A percentile compares a stretch with the other conserved stretches of the same genome.
These are phyloP conservation scores for Vigna reflexopilosa DNA, from an alignment of 306 rosid genomes.

Conservation along the genomic window DNA sequence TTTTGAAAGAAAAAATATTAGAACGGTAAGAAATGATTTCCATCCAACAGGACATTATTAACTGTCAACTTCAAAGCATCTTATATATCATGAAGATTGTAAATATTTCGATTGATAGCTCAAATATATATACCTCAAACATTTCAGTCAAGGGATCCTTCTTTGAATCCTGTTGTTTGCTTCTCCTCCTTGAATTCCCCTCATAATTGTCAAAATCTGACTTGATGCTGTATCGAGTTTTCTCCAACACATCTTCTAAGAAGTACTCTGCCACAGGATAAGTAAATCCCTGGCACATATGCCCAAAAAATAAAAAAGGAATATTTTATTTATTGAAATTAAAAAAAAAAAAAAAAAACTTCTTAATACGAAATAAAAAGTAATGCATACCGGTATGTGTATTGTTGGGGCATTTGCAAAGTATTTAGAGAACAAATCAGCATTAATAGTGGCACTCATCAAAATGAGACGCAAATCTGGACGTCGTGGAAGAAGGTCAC, in stretches of 20 bases:
- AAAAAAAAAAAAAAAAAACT: not conserved
- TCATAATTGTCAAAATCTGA: constrained; percentile 76
- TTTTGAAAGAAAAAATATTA: not conserved
- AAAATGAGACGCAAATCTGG: constrained; percentile 92
- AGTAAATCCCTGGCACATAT: constrained; percentile 77
- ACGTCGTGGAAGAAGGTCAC: constrained; percentile 92
- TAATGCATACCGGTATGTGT: constrained; percentile 75
- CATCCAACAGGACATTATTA: constrained; percentile 10
- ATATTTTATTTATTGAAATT: constrained; percentile 15
- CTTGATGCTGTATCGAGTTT: constrained; percentile 74
- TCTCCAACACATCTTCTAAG: constrained; percentile 93
- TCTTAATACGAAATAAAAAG: constrained; percentile 35
- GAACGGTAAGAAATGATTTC: not conserved
- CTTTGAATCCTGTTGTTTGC: constrained; percentile 86
- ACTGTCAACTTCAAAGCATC: constrained; percentile 33
- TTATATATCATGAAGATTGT: constrained; percentile 30
- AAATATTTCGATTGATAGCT: constrained; percentile 22
- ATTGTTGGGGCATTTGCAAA: constrained; percentile 81
- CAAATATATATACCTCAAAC: constrained; percentile 76
- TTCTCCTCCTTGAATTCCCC: constrained; percentile 77
- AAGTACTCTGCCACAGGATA: constrained; percentile 80
- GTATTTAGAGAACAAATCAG: constrained; percentile 89
- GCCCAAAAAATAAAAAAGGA: constrained; percentile 22
- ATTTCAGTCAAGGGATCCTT: constrained; percentile 86
- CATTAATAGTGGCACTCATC: constrained; percentile 98